Evolutionary conservation across 768 basidiomycete genomes (phyloP).

Genomic region (Tylopilus subfusipes): DNA sequence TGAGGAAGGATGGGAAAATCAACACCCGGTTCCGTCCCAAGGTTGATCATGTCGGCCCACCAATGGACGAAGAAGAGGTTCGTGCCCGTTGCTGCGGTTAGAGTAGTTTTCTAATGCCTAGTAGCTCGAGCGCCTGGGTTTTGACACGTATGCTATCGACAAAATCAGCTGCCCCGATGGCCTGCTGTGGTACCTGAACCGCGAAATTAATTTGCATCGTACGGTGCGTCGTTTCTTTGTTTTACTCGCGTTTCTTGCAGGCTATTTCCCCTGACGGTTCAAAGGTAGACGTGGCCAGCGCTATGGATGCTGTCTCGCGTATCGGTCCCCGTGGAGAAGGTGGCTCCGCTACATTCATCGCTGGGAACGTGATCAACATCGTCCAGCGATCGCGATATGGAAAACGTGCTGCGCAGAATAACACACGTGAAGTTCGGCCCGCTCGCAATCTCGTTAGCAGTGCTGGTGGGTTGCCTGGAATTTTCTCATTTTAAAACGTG

Average conservation of each 20-base stretch:
- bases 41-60: slow-evolving; percentile 42
- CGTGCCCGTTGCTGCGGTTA: slow-evolving; percentile 7
- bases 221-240: slow-evolving; percentile 47
- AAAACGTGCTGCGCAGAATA: slow-evolving; percentile 52
- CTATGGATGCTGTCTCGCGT: slow-evolving; percentile 60
- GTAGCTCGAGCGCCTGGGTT: slow-evolving; percentile 59
- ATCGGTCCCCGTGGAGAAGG: slow-evolving; percentile 39
- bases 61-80: slow-evolving; percentile 62
- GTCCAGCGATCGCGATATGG: slow-evolving; percentile 75
- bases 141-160: slow-evolving; percentile 83
- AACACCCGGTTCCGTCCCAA: slow-evolving; percentile 64
- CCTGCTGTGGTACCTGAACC: slow-evolving; percentile 66
- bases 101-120: slow-evolving; percentile 3
- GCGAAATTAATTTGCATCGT: slow-evolving; percentile 63
- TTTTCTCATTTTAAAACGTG: background rate
- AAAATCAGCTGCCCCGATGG: slow-evolving; percentile 74
- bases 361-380: slow-evolving; percentile 53
- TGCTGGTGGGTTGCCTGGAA: slow-evolving; percentile 40
- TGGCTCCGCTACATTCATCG: slow-evolving; percentile 57
- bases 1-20: slow-evolving; percentile 51
- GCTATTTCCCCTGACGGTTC: slow-evolving; percentile 54
- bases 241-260: slow-evolving; percentile 34
- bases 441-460: slow-evolving; percentile 55
- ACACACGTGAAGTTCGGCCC: slow-evolving; percentile 51
- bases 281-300: slow-evolving; percentile 48